Evolutionary conservation across 352 stramenopile species (phyloP), one percentile per base, ranked within the genome.

Genomic region (Phytophthora pistaciae): DNA sequence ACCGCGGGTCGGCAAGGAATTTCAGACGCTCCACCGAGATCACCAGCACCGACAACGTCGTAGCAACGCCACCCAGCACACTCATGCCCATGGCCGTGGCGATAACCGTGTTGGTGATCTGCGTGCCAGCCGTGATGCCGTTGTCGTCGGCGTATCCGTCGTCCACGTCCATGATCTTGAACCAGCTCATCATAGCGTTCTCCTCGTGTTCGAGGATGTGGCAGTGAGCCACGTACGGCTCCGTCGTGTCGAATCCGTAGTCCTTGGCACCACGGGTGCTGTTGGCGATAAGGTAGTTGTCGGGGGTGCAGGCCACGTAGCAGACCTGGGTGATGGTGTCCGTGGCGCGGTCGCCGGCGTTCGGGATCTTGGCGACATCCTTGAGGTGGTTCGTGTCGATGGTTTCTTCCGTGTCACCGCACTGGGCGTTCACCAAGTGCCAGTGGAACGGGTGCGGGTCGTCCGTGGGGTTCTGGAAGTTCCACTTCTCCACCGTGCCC

Each of bases 171-270:
- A 77, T 84, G 55, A 92, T 64, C 56, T 88, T 79, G 77, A 94
- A 94, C 72, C 78, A 92, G 18, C 74, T 83, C 84, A 93, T 93
- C 87, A 94, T 94, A 21, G 64, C 31, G 64, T 94, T 94, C 50
- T 93, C 87, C 65, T 92, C 87, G 64, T 94, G 87, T 64, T 94
- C 87, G n/a, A 94, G 56, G 33, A 93, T 91, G 73, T 94, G 87
- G 52, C 87, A 94, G 49, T 94, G 87, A 1, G 85, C 87, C 11
- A 94, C 73, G 62, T 94, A 94, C 46, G 84, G 85, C 21, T 92
- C 81, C 2, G 72, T 83, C 20, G 85, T 92, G 68, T 93, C 82
- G 56, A 94, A 94, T 40, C 77, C 77, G 66, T 85, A 94, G 21
- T 91, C 85, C 16, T 79, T 70, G 2, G 87, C 68, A 2, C 79